Conservation (phyloP, 2,329 filamentous ascomycete species). For the Bipolaris bicolor region DNA sequence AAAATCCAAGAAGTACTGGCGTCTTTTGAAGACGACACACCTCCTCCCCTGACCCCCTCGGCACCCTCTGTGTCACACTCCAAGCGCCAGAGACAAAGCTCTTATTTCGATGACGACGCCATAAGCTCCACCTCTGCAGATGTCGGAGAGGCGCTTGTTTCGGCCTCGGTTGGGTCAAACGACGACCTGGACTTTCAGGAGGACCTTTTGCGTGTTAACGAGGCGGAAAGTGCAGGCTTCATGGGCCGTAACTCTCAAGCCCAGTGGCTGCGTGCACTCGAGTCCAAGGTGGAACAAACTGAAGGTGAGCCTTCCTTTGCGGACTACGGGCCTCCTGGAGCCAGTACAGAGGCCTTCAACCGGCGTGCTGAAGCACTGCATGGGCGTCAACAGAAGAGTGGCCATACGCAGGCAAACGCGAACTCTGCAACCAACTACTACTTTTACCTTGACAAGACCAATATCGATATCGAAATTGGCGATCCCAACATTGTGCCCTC, state of each 20-base stretch:
- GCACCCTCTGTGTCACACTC: neutral
- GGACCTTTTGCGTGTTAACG: constrained; percentile 22
- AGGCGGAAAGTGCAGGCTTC: constrained; percentile 31
- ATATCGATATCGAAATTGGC: constrained; percentile 20
- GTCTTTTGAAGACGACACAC: constrained; percentile 14
- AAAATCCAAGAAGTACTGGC: constrained; percentile 20
- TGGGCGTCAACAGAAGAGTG: constrained; percentile 1
- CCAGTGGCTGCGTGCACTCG: constrained; percentile 31
- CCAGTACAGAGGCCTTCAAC: constrained; percentile 11
- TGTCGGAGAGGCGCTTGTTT: constrained; percentile 6
- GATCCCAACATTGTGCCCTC: constrained; percentile 37
- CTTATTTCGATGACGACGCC: constrained; percentile 5
- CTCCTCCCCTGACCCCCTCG: neutral
- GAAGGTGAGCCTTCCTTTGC: constrained; percentile 15
- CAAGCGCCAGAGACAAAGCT: constrained; percentile 13
- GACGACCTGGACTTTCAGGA: constrained; percentile 26
- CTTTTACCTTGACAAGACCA: constrained; percentile 31
- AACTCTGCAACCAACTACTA: constrained; percentile 24
- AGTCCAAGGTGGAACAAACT: constrained; percentile 13
- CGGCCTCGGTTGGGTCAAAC: constrained; percentile 20
- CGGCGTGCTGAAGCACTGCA: constrained; percentile 8
- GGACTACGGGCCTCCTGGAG: constrained; percentile 29
- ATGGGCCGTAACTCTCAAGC: constrained; percentile 34
- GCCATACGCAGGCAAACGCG: neutral
- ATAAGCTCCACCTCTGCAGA: constrained; percentile 5